A percentile compares a stretch with the other conserved stretches of the same genome.
Evolutionary conservation across 441 rosid species (phyloP).

Genomic region (Codiaeum variegatum): DNA sequence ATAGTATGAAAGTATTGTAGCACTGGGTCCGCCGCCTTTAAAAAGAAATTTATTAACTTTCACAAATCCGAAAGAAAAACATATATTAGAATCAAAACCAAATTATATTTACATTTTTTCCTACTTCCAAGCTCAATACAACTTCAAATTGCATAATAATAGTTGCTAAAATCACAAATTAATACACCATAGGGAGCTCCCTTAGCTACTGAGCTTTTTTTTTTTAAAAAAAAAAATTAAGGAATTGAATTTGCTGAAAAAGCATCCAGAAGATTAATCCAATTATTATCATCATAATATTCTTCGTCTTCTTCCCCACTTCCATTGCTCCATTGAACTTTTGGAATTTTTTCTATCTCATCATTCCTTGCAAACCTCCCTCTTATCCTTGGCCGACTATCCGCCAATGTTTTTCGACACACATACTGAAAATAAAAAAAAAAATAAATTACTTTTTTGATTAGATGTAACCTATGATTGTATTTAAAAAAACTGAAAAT

Average conservation of each 20-base stretch:
- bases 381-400: slow-evolving; percentile 88
- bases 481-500: neutral
- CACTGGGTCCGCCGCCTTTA: no score
- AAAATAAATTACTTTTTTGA: neutral
- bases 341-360: slow-evolving; percentile 50
- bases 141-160: neutral
- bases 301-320: slow-evolving; percentile 54
- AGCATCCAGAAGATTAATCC: slow-evolving; percentile 68
- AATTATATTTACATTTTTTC: slow-evolving; percentile 19
- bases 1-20: no score
- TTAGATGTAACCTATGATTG: neutral
- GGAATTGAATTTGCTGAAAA: slow-evolving; percentile 46
- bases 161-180: slow-evolving; percentile 7
- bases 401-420: slow-evolving; percentile 92
- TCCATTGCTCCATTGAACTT: slow-evolving; percentile 40
- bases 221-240: neutral
- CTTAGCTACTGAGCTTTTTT: neutral
- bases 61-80: no score
- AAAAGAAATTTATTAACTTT: no score
- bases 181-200: neutral
- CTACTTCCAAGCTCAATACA: slow-evolving; percentile 11
- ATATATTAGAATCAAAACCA: neutral
- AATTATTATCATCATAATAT: slow-evolving; percentile 47
- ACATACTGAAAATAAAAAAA: slow-evolving; percentile 49
- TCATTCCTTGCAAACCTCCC: slow-evolving; percentile 90